Evolutionary conservation across 2,329 filamentous ascomycete genomes (phyloP).

Genomic region (Mycosphaerella sp.): DNA sequence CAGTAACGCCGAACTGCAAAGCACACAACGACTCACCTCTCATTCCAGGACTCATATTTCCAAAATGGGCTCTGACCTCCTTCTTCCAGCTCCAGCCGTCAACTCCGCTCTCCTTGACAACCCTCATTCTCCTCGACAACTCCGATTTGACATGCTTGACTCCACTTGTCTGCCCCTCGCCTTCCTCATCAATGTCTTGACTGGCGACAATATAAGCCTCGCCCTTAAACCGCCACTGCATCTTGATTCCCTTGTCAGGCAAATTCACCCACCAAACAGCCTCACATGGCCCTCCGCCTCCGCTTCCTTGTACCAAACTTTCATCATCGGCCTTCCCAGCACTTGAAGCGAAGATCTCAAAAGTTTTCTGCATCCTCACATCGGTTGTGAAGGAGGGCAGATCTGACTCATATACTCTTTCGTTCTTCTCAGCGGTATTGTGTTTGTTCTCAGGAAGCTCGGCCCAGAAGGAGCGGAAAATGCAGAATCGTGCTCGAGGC

Average conservation of each 20-base stretch:
- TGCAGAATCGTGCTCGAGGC: conserved; percentile 66
- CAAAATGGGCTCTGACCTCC: conserved; percentile 83
- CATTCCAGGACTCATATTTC: conserved; percentile 76
- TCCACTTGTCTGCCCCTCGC: conserved; percentile 46
- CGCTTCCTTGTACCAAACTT: conserved; percentile 45
- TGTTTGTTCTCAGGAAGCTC: conserved; percentile 64
- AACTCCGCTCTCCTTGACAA: conserved; percentile 41
- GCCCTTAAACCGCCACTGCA: conserved; percentile 82
- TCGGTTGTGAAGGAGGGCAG: conserved; percentile 82
- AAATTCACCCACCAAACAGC: conserved; percentile 70
- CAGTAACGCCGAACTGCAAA: background rate
- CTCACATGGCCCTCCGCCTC: conserved; percentile 68
- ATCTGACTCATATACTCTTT: conserved; percentile 65
- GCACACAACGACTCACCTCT: conserved; percentile 47
- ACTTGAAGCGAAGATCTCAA: conserved; percentile 57
- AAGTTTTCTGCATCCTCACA: conserved; percentile 75
- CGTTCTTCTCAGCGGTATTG: conserved; percentile 68
- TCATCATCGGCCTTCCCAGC: conserved; percentile 42
- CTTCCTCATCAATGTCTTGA: conserved; percentile 54
- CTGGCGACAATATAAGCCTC: conserved; percentile 64
- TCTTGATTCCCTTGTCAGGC: conserved; percentile 46
- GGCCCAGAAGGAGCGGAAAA: conserved; percentile 81
- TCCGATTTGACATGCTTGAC: conserved; percentile 55
- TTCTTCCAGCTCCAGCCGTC: conserved; percentile 67
- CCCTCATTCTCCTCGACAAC: conserved; percentile 58